These are phyloP conservation scores for Coelastrella sp. DNA, from an alignment of 139 green algal genomes.

Conservation along the genomic window DNA sequence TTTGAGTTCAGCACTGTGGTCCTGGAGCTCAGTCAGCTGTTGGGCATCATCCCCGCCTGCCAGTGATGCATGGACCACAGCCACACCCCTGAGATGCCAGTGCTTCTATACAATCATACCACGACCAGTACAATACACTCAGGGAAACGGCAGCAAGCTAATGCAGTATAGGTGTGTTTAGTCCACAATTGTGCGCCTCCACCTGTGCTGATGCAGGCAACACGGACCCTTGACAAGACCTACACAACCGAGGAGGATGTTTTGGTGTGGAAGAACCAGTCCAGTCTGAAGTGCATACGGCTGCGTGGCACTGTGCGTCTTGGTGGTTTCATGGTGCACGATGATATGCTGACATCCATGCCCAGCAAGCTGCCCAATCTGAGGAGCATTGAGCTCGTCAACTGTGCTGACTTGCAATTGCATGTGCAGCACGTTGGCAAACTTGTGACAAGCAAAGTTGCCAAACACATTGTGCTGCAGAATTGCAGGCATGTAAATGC, in stretches of 20 bases:
- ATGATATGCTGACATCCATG: conserved; percentile 1
- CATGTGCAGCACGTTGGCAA: background rate
- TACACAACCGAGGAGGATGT: conserved; percentile 18
- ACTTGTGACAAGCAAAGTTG: background rate
- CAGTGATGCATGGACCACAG: too few species aligned
- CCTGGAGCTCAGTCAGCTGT: too few species aligned
- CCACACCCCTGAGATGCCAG: too few species aligned
- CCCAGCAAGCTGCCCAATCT: background rate
- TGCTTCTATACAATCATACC: too few species aligned
- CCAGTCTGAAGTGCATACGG: background rate
- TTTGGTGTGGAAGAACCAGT: conserved; percentile 23
- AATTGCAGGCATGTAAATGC: background rate
- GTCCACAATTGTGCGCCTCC: too few species aligned
- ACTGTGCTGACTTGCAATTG: background rate
- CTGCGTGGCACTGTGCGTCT: conserved; percentile 3
- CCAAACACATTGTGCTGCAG: background rate
- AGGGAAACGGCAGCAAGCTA: too few species aligned
- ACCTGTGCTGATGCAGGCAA: background rate
- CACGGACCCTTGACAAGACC: background rate
- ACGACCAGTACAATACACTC: too few species aligned
- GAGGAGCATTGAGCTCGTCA: conserved; percentile 6
- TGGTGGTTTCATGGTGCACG: conserved; percentile 13
- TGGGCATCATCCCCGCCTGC: too few species aligned
- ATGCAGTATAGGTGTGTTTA: too few species aligned
- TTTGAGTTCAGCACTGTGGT: too few species aligned